Evolutionary conservation across 1,284 basidiomycete genomes (phyloP), one percentile per base, ranked within the genome.

Genomic region (Rhodotorula sp.): DNA sequence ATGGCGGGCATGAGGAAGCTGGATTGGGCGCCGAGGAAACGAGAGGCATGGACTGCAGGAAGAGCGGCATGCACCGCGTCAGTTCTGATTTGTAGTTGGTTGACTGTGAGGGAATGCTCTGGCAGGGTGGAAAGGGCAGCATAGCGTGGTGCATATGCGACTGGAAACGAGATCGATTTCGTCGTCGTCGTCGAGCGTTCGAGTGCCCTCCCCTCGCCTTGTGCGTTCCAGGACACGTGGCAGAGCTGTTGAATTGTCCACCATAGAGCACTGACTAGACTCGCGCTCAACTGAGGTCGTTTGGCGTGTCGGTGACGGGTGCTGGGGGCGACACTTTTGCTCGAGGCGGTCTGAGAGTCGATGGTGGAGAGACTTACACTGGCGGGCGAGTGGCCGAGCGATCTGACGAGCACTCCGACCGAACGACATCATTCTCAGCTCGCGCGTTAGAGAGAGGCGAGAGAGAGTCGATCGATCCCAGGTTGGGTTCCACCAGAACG

Each of bases 1-100:
- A 71, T 71, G 63, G 70, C 70, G 10, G 70, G 70, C 52, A 71
- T 64, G 56, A 66, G 64, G 45, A 71, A 64, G 56, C 68, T 67
- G 55, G 63, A 64, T 34, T 54, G 43, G 12, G 70, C 70, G 6
- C 50, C 43, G n/a, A 49, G 45, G 31, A 58, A 19, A 3, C 58
- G n/a, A 12, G 70, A 65, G n/a, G 50, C 54, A 38, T 71, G 70
- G n/a, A 71, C 70, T 71, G 66, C 23, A 15, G 21, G n/a, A 18
- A 28, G 23, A 5, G n/a, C 34, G 34, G 34, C 28, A 28, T 38
- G 12, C 38, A 43, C 10, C 38, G 38, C 0, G 38, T 43, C 10
- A 43, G 38, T 10, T 43, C 38, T 1, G 2, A 4, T 55, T 28
- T 28, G 26, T 26, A n/a, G n/a, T n/a, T n/a, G n/a, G 6, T 12